Conservation (phyloP, 2,329 filamentous ascomycete species). For the Alternaria brassicicola region DNA sequence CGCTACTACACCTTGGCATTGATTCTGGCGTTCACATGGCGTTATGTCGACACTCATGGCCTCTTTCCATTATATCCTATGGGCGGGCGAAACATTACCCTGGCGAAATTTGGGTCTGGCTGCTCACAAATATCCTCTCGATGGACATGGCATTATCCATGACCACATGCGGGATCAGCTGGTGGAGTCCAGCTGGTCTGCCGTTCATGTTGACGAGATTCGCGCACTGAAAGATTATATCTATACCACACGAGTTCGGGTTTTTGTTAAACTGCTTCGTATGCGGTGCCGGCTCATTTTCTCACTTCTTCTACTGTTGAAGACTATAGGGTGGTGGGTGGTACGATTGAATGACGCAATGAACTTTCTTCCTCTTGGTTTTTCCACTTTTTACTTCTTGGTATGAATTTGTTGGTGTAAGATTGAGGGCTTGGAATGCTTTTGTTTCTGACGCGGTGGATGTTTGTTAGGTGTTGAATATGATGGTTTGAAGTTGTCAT, state of each 20-base stretch:
- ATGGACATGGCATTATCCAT: background rate
- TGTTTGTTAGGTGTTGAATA: background rate
- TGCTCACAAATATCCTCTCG: background rate
- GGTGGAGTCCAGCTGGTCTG: background rate
- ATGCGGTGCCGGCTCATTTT: background rate
- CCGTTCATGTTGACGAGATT: background rate
- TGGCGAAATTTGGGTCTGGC: background rate
- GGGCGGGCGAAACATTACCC: background rate
- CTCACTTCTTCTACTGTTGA: background rate
- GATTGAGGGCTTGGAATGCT: background rate
- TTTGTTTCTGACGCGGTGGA: background rate
- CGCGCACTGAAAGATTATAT: background rate
- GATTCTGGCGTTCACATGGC: conserved; percentile 4
- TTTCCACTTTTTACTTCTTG: background rate
- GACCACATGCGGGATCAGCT: background rate
- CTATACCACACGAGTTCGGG: conserved; percentile 1
- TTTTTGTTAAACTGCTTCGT: background rate
- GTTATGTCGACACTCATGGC: background rate
- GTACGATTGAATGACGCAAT: conserved; percentile 15
- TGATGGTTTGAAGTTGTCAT: background rate
- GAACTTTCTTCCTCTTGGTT: background rate
- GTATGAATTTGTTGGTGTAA: background rate
- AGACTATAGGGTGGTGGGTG: conserved; percentile 1
- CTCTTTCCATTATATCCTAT: background rate
- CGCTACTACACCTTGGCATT: conserved; percentile 5